Evolutionary conservation across 495 filamentous ascomycete species (phyloP).

Genomic region (Paragyromitra xinjiangensis): DNA sequence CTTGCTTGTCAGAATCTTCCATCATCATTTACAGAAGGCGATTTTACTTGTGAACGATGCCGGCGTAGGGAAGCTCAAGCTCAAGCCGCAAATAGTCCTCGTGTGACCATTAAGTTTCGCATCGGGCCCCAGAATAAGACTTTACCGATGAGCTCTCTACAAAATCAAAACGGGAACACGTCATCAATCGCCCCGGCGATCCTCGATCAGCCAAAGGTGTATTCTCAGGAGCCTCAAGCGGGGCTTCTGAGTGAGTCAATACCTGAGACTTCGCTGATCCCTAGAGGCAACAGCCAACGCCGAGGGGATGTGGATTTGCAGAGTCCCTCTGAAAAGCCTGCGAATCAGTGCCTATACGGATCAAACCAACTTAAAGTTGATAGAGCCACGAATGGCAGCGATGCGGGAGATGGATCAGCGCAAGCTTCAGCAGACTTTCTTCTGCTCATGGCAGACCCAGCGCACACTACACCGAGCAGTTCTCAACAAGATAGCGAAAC

Average conservation of each 20-base stretch:
- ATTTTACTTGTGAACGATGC: slow-evolving; percentile 86
- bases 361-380: not conserved
- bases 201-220: not conserved
- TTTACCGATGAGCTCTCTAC: not conserved
- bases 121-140: slow-evolving; percentile 26
- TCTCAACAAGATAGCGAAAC: slow-evolving; percentile 17
- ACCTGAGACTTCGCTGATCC: not conserved
- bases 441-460: slow-evolving; percentile 38
- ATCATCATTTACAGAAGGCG: slow-evolving; percentile 77
- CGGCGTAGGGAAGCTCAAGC: slow-evolving; percentile 68
- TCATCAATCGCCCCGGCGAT: not conserved
- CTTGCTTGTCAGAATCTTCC: slow-evolving; percentile 85
- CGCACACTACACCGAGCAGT: slow-evolving; percentile 5
- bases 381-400: not conserved
- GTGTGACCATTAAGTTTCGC: slow-evolving; percentile 47
- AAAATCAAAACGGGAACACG: not conserved
- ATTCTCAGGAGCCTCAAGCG: slow-evolving; percentile 8
- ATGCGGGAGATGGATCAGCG: slow-evolving; percentile 16
- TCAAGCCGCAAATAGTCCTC: slow-evolving; percentile 6
- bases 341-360: not conserved
- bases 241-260: not conserved
- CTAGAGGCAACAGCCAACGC: not conserved
- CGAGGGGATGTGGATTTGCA: not conserved
- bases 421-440: slow-evolving; percentile 46
- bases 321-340: not conserved